phyloP scores from a whole-genome alignment of 768 basidiomycete species.

The Lactifluus hygrophoroides region DNA sequence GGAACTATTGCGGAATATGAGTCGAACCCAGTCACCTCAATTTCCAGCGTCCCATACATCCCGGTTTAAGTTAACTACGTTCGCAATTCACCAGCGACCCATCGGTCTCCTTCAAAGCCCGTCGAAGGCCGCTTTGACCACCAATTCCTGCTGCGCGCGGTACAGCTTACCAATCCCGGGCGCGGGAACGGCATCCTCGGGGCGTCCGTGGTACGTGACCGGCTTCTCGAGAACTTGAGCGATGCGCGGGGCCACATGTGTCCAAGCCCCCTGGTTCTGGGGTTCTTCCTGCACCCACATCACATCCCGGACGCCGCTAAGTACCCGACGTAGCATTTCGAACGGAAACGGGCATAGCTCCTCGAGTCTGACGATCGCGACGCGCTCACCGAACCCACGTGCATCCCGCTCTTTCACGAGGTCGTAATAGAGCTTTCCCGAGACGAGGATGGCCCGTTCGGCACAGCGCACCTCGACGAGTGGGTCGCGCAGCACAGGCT shows the following conservation, averaged over 20 bases:
- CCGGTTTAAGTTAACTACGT: too few species aligned
- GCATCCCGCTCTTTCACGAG: slow-evolving; percentile 60
- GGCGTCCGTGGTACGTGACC: slow-evolving; percentile 56
- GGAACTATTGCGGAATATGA: background rate
- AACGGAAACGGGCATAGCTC: slow-evolving; percentile 90
- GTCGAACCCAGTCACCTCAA: background rate
- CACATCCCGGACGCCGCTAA: slow-evolving; percentile 36
- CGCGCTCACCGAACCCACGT: slow-evolving; percentile 35
- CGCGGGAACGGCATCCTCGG: slow-evolving; percentile 65
- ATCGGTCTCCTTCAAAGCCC: slow-evolving; percentile 23
- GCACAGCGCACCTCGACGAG: slow-evolving; percentile 31
- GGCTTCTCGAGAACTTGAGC: background rate
- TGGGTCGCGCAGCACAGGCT: slow-evolving; percentile 56
- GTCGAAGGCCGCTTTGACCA: slow-evolving; percentile 53
- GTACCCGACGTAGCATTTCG: slow-evolving; percentile 34
- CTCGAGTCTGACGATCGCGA: slow-evolving; percentile 73
- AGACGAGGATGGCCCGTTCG: slow-evolving; percentile 61
- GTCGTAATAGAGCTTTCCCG: slow-evolving; percentile 87
- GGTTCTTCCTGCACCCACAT: slow-evolving; percentile 85
- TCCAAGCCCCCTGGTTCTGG: slow-evolving; percentile 76
- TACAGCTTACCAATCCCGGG: slow-evolving; percentile 70
- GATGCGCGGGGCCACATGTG: slow-evolving; percentile 48
- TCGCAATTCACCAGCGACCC: too few species aligned
- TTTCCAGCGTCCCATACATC: background rate
- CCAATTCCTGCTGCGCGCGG: slow-evolving; percentile 49